Percentiles rank a stretch among this genome's conserved stretches.
Evolutionary conservation across 768 basidiomycete species (phyloP).

Genomic region (Daedaleopsis sinensis): DNA sequence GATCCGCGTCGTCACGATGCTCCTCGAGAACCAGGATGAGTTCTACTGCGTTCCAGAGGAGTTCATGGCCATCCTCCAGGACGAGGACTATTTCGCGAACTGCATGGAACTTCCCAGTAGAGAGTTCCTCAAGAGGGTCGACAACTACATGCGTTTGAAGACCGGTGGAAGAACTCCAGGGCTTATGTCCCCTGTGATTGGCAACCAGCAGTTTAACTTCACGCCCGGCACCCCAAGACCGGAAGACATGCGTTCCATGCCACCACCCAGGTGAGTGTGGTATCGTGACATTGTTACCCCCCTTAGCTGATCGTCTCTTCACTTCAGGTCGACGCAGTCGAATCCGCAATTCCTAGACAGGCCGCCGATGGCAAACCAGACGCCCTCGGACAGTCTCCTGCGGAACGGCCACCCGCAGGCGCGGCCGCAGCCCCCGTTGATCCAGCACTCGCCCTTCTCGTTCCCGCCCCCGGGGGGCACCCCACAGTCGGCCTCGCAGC

Average conservation of each 20-base stretch:
- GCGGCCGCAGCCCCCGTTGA: conserved; percentile 41
- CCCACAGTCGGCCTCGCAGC: conserved; percentile 51
- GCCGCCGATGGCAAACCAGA: conserved; percentile 42
- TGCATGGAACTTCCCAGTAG: conserved; percentile 89
- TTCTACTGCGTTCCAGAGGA: conserved; percentile 95
- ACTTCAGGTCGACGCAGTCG: conserved; percentile 34
- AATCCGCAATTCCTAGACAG: conserved; percentile 47
- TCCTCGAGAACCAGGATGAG: conserved; percentile 94
- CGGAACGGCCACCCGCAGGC: conserved; percentile 36
- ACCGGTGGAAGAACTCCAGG: conserved; percentile 56
- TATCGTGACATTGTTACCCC: background rate
- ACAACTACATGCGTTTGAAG: conserved; percentile 83
- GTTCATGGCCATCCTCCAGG: conserved; percentile 81
- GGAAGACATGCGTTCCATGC: conserved; percentile 27
- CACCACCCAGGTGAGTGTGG: conserved; percentile 28
- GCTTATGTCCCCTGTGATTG: conserved; percentile 39
- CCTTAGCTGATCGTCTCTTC: conserved; percentile 26
- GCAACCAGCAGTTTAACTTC: conserved; percentile 43
- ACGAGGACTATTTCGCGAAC: conserved; percentile 90
- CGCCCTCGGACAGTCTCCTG: conserved; percentile 39
- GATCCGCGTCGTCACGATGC: conserved; percentile 81
- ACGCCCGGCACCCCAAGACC: conserved; percentile 30
- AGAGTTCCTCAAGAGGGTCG: conserved; percentile 95
- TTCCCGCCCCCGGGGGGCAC: conserved; percentile 41
- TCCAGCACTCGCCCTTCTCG: conserved; percentile 47